Base-by-base conservation (phyloP, 2,329 filamentous ascomycete genomes). In the Colletotrichum simmondsii region DNA sequence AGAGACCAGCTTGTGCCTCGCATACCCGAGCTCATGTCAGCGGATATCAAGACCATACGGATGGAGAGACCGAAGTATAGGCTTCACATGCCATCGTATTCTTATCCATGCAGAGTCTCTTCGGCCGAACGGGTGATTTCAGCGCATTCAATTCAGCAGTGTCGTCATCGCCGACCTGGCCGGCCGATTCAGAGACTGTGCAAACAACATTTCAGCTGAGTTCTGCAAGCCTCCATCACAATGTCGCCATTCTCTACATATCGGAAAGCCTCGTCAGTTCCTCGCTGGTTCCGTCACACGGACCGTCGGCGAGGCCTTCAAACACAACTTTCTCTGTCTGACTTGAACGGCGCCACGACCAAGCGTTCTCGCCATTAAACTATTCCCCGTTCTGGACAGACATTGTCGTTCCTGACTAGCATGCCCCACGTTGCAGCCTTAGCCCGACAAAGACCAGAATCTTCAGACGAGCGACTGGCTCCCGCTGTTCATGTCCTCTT, bases 291-390 rank as follows among this genome's bases (percentile, higher is more conserved):
- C 26, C 54, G 37, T 56, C 24, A 56, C 71, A 73, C 66, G 57
- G 71, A 65, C 61, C 35, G 49, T 52, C 52, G 32, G 28, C 5
- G 14, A 65, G 22, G 49, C 28, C 30, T 60, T 53, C 67, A 73
- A 65, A 71, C 66, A 71, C 19, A 8, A n/a, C 42, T 56, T 30
- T 49, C 46, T 46, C 22, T 42, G 52, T 53, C 32, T 10, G 24
- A 35, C 59, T 59, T 60, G 42, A 65, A 61, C 66, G 56, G 60
- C 56, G 66, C 56, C 61, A 30, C 60, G 66, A 42, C 71, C 67
- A 73, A 71, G 71, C 56, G 71, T 73, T 71, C 49, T 12, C 35
- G 19, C 26, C 58, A 68, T 72, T 49, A 53, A 35, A 72, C 61
- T 71, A 53, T 71, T 73, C 57, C 61, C 60, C n/a, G 26, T 65